phyloP scores from a whole-genome alignment of 148 eudicot species.

The Persicaria tinctoria region DNA sequence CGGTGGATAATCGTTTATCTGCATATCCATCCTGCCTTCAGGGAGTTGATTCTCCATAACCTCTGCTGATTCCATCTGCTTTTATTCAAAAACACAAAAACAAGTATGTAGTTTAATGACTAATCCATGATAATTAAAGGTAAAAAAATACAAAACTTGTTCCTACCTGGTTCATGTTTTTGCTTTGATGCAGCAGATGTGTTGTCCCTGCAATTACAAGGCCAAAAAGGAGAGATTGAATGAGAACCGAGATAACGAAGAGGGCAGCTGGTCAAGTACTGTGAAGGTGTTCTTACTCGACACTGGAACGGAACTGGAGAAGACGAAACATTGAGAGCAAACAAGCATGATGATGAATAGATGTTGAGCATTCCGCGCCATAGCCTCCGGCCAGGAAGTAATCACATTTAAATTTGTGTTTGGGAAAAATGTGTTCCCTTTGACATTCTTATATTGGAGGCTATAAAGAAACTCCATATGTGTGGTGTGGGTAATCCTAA shows the following conservation, averaged over 20 bases:
- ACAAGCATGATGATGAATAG: conserved; percentile 20
- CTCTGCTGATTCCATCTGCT: conserved; percentile 19
- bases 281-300: conserved; percentile 28
- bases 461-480: not conserved
- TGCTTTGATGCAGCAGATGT: not conserved
- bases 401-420: not conserved
- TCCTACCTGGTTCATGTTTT: not conserved
- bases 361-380: conserved; percentile 23
- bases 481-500: no score
- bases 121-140: not conserved
- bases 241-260: not conserved
- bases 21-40: conserved; percentile 28
- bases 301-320: conserved; percentile 27
- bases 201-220: conserved; percentile 4
- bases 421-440: not conserved
- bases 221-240: not conserved
- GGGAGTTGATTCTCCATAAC: conserved; percentile 9
- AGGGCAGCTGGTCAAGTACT: not conserved
- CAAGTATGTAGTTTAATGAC: not conserved
- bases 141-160: not conserved
- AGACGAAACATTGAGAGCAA: conserved; percentile 24
- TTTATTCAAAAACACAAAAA: not conserved
- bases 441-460: not conserved
- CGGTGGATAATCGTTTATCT: conserved; percentile 39
- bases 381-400: conserved; percentile 6